Base-by-base conservation (phyloP, 2,329 filamentous ascomycete species). In the Eutypella sp. region DNA sequence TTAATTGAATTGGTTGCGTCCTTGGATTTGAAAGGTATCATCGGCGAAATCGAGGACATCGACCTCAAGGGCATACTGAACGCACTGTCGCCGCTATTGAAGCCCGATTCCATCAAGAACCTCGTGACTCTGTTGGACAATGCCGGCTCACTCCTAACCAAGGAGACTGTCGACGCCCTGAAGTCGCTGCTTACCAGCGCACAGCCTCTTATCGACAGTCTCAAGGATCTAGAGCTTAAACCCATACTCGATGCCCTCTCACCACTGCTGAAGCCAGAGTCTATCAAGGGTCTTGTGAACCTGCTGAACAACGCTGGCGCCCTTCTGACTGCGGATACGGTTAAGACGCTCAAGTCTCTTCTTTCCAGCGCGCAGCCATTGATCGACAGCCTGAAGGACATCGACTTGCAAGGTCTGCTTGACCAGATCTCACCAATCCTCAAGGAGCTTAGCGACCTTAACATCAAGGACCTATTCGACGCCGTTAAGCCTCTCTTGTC, bases 271-370 rank as follows among this genome's bases (percentile, higher is more conserved):
- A 65, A 55, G 2, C 48, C 51, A 7, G 49, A 59, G 20, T 56
- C 59, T 2, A 46, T 65, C 22, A 52, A 60, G 27, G 55, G 57
- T 23, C 40, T 71, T 19, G 58, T 65, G 6, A 54, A 36, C 9
- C 55, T 71, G 5, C 50, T 71, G 2, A 56, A 52, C 20, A 70
- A 68, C 19, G 68, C 67, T n/a, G 65, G 61, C 4, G 47, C 49
- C 4, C 59, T 71, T 23, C 54, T 71, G 22, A 68, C 66, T 0
- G 49, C 36, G 38, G 51, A 57, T 41, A 52, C 56, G 11, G 54
- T 62, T 15, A 31, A 53, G 2, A 37, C 57, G 22, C 47, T 60
- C 3, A 53, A 59, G 40, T 47, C 55, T 4, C 9, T 65, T 13
- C 40, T 56, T 42, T 51, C 40, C 16, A 55, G 34, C 39, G 65